Evolutionary conservation across 2,329 filamentous ascomycete genomes (phyloP).

Genomic region (Elsinoe arachidis): DNA sequence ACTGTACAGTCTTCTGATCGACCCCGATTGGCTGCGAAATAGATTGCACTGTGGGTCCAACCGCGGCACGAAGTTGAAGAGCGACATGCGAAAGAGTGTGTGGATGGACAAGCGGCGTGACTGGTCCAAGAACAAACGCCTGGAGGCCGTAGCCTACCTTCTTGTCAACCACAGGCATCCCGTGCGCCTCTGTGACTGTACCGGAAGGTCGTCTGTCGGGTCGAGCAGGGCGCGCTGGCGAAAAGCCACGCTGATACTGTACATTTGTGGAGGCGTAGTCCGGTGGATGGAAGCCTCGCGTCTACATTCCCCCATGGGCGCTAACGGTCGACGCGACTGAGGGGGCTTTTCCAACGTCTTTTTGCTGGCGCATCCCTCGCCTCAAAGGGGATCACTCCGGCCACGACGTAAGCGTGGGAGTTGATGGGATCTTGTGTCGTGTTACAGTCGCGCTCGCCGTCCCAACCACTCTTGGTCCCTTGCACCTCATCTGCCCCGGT

Average conservation of each 20-base stretch:
- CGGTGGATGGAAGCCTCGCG: neutral
- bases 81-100: neutral
- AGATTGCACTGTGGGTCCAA: constrained; percentile 6
- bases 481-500: neutral
- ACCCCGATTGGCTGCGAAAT: constrained; percentile 6
- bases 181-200: constrained; percentile 2
- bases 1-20: neutral
- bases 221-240: neutral
- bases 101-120: neutral
- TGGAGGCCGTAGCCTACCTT: constrained; percentile 3
- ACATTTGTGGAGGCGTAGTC: neutral
- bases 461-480: constrained; percentile 5
- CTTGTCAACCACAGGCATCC: neutral
- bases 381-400: neutral
- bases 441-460: constrained; percentile 4
- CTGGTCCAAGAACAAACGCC: constrained; percentile 6
- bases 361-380: neutral
- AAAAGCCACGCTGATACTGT: neutral
- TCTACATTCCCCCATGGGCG: neutral
- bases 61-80: neutral
- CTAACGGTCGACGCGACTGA: constrained; percentile 1
- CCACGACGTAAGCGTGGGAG: neutral
- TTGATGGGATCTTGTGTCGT: neutral
- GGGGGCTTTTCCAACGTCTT: constrained; percentile 11
- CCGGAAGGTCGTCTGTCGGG: neutral